Evolutionary conservation across 495 filamentous ascomycete species (phyloP), one percentile per base, ranked within the genome.

Genomic region (Paragyromitra xinjiangensis): DNA sequence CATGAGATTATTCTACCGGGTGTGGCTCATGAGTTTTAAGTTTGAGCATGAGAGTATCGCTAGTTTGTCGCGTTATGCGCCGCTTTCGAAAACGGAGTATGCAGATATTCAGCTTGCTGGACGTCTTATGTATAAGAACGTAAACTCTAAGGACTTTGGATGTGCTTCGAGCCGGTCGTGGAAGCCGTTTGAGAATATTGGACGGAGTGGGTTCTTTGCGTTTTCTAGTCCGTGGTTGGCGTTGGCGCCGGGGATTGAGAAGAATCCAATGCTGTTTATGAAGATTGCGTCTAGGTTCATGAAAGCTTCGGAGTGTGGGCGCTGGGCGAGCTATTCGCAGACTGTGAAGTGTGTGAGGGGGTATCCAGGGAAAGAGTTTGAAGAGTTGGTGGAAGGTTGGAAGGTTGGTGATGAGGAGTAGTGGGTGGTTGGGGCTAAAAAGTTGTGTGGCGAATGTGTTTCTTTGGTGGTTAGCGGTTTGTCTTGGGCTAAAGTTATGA

Each of bases 21-120:
- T 61, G 56, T 61, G 29, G 56, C 12, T 61, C 16, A 61, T 39
- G 56, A 61, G 56, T n/a, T 61, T 61, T 6, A 34, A 14, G 56
- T 61, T 61, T 5, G 56, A 61, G 5, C 56, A 61, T 5, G 56
- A 61, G 29, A 61, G 29, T 29, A 39, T 61, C 29, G 0, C 6
- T n/a, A n/a, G 26, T 5, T 61, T 61, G 1, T 26, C 56, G 16
- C 29, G 29, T 7, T 16, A 16, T 29, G 37, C 6, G 12, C 56
- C 56, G 12, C 29, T 61, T 29, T 34, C 56, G 11, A 2, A 11
- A 39, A 12, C 6, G 6, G 14, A 61, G 26, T 61, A 61, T 12
- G 29, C 56, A 11, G 56, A 61, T 19, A n/a, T 61, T 16, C 56
- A 37, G 29, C 26, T 8, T 6, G 56, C 8, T 61, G 6, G 26